These are phyloP conservation scores for Pyrenopolyporus hunteri DNA, from an alignment of 495 filamentous ascomycete species.

Conservation along the genomic window DNA sequence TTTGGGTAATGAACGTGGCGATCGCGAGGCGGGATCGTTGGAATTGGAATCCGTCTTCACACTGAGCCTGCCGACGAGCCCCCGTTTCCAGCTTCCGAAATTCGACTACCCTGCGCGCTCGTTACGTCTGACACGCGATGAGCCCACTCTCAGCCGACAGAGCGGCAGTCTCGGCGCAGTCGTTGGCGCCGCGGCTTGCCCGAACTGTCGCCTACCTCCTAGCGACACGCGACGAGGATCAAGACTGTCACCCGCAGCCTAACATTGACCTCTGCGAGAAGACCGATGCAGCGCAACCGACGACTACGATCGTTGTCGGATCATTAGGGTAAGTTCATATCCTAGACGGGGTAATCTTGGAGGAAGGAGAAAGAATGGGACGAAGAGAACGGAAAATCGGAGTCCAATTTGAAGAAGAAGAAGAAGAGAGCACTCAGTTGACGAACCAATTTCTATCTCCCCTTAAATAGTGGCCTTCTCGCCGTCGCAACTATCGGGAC, in stretches of 20 bases:
- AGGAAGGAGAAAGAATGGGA: not conserved
- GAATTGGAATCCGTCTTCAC: conserved; percentile 8
- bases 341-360: not conserved
- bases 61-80: not conserved
- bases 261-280: conserved; percentile 43
- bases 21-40: conserved; percentile 1
- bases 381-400: not conserved
- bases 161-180: not conserved
- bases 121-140: conserved; percentile 13
- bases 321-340: conserved; percentile 31
- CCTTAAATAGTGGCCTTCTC: conserved; percentile 26
- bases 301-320: conserved; percentile 30
- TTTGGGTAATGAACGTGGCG: conserved; percentile 24
- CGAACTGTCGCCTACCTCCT: conserved; percentile 13
- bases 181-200: conserved; percentile 20
- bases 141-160: conserved; percentile 26
- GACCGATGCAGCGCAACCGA: conserved; percentile 16
- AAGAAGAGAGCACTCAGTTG: not conserved
- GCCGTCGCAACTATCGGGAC: conserved; percentile 19
- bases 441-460: not conserved
- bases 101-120: too few relatives aligned
- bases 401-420: not conserved
- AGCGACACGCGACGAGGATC: conserved; percentile 18
- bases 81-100: too few relatives aligned
- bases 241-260: conserved; percentile 38